phyloP scores from a whole-genome alignment of 169 alveolate species.

The Eimeria praecox region DNA sequence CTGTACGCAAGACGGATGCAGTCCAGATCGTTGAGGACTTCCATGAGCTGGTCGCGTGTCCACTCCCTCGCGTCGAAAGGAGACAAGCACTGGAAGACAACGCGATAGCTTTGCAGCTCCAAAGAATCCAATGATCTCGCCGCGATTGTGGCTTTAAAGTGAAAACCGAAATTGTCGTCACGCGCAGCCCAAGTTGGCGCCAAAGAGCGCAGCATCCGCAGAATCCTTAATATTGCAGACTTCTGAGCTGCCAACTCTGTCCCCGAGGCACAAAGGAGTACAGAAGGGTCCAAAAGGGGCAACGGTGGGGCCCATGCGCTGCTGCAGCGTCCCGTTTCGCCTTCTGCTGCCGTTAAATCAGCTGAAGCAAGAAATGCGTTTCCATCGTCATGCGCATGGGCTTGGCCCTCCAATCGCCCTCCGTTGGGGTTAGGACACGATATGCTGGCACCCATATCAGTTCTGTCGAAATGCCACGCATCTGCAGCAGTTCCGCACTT shows the following conservation, averaged over 20 bases:
- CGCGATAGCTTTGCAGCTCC: constrained; percentile 71
- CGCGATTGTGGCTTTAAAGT: constrained; percentile 51
- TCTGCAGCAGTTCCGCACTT: constrained; percentile 48
- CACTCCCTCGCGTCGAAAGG: constrained; percentile 75
- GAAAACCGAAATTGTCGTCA: constrained; percentile 76
- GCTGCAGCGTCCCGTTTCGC: neutral
- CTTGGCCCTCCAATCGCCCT: constrained; percentile 10
- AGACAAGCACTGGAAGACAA: constrained; percentile 70
- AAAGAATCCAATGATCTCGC: constrained; percentile 65
- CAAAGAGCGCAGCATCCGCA: constrained; percentile 77
- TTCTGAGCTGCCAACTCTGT: constrained; percentile 80
- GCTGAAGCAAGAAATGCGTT: neutral
- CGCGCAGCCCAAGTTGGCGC: constrained; percentile 82
- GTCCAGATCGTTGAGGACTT: constrained; percentile 78
- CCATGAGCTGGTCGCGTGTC: constrained; percentile 77
- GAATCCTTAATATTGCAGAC: constrained; percentile 54
- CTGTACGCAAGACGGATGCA: constrained; percentile 64
- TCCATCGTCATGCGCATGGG: neutral
- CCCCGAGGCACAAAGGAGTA: constrained; percentile 74
- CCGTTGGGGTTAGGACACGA: neutral
- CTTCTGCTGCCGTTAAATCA: neutral
- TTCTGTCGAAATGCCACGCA: constrained; percentile 35
- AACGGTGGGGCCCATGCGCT: constrained; percentile 46
- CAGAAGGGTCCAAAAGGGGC: constrained; percentile 80
- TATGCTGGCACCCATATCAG: neutral